Evolutionary conservation across 768 basidiomycete genomes (phyloP).

Genomic region (Coprinellus aureogranulatus): DNA sequence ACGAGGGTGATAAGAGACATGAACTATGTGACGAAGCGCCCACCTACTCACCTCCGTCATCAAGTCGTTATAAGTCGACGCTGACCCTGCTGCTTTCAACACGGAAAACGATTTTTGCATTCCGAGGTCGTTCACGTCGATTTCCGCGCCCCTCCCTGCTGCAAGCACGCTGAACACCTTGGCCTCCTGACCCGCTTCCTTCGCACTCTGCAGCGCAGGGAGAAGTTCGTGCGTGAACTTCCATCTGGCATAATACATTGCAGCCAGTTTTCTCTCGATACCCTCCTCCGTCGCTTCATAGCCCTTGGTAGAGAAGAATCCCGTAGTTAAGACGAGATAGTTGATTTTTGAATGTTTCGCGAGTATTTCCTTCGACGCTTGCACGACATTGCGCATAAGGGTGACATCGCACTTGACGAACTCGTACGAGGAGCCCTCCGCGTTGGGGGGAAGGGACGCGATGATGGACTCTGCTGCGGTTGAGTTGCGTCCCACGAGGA

Average conservation of each 20-base stretch:
- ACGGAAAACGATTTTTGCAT: slow-evolving; percentile 46
- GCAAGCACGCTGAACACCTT: slow-evolving; percentile 49
- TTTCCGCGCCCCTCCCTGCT: slow-evolving; percentile 30
- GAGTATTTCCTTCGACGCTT: slow-evolving; percentile 30
- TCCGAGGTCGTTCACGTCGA: slow-evolving; percentile 46
- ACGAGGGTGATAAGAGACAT: too few species aligned
- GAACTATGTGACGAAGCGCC: too few species aligned
- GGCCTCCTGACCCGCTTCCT: slow-evolving; percentile 47
- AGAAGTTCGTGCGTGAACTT: slow-evolving; percentile 46
- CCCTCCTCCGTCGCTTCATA: slow-evolving; percentile 32
- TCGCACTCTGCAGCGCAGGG: slow-evolving; percentile 43
- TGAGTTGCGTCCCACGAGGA: slow-evolving; percentile 44
- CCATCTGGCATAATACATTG: slow-evolving; percentile 54
- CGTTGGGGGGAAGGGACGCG: slow-evolving; percentile 31
- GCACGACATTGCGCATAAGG: slow-evolving; percentile 43
- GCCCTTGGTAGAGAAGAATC: slow-evolving; percentile 39
- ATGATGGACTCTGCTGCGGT: slow-evolving; percentile 39
- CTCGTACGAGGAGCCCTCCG: slow-evolving; percentile 23
- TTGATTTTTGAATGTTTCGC: slow-evolving; percentile 44
- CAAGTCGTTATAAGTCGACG: slow-evolving; percentile 51
- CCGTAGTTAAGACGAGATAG: slow-evolving; percentile 46
- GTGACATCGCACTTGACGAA: slow-evolving; percentile 47
- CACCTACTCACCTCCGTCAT: slow-evolving; percentile 51
- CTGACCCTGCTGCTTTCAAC: slow-evolving; percentile 28
- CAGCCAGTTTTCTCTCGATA: slow-evolving; percentile 32